Evolutionary conservation across 805 yeast genomes (phyloP).

Genomic region (Cyberlindnera japonica): DNA sequence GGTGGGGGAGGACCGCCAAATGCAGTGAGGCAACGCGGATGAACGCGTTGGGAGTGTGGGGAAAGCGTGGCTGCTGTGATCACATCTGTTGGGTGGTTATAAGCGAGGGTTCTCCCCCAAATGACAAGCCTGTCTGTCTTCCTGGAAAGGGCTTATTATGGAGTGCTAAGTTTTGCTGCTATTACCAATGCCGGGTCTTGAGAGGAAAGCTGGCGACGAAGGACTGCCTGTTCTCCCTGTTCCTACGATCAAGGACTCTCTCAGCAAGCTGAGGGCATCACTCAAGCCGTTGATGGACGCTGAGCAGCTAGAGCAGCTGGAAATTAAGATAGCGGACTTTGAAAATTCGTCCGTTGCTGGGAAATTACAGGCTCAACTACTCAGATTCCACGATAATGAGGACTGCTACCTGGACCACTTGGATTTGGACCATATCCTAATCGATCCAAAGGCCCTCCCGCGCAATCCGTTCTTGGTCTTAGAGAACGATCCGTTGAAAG

Average conservation of each 20-base stretch:
- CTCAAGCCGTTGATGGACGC: slow-evolving; percentile 58
- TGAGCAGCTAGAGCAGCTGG: slow-evolving; percentile 37
- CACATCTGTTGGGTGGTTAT: neutral
- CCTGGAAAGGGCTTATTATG: neutral
- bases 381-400: slow-evolving; percentile 40
- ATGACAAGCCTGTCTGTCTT: neutral
- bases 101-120: neutral
- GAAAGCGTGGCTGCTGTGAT: neutral
- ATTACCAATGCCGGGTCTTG: slow-evolving; percentile 1
- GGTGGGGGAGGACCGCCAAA: no score
- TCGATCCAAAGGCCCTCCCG: slow-evolving; percentile 51
- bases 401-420: slow-evolving; percentile 53
- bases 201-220: slow-evolving; percentile 5
- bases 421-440: slow-evolving; percentile 35
- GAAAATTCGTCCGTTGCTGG: slow-evolving; percentile 38
- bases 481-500: slow-evolving; percentile 69
- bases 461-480: slow-evolving; percentile 72
- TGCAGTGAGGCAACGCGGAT: no score
- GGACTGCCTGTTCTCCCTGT: slow-evolving; percentile 57
- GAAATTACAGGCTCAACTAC: slow-evolving; percentile 51
- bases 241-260: slow-evolving; percentile 50
- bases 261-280: slow-evolving; percentile 50
- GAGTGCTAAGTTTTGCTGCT: neutral
- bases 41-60: slow-evolving; percentile 3
- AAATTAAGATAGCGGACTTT: slow-evolving; percentile 43